Evolutionary conservation across 1,139 yeast genomes (phyloP), one percentile per base, ranked within the genome.

Genomic region (Sugiyamaella castrensis): DNA sequence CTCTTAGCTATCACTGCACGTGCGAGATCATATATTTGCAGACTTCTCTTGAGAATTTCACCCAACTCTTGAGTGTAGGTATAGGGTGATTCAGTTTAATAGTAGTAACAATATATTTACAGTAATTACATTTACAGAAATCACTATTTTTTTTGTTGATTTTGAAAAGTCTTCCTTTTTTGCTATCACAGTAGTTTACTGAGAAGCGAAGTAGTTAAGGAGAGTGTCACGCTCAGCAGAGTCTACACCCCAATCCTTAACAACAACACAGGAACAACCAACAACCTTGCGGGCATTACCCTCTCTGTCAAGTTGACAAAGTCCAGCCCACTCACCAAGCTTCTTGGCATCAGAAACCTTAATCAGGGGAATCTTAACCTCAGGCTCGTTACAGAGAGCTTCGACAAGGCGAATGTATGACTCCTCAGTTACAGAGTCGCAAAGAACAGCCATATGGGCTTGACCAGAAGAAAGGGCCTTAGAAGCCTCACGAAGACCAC

Each of bases 241-340:
- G 79, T 91, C 96, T 73, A 89, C 95, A 87, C 98, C 98, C 98
- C 98, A 92, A 94, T 88, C 85, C 84, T 87, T 89, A 82, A 92
- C 89, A 71, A 92, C 98, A 72, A 92, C 98, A 78, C 96, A 92
- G 70, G 98, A 91, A 77, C 97, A 95, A 80, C 98, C 98, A 75
- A 94, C 98, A 70, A 92, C 98, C 89, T 92, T 92, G 84, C 98
- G 89, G 80, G 98, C 97, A 83, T 91, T 89, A 80, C 98, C 99
- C 71, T 92, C 98, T 81, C 96, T 89, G 95, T 92, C 98, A 71
- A 92, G 85, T 81, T 89, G 92, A 81, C 97, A 94, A 69, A 92
- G 84, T 84, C 99, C 99, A 71, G 98, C 98, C 99, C 98, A 92
- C 82, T 92, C 98, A 83, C 99, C 99, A 73, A 92, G 86, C 81